Evolutionary conservation across 106 monocot genomes (phyloP), one percentile per base, ranked within the genome.

Genomic region (Hemerocallis citrina): DNA sequence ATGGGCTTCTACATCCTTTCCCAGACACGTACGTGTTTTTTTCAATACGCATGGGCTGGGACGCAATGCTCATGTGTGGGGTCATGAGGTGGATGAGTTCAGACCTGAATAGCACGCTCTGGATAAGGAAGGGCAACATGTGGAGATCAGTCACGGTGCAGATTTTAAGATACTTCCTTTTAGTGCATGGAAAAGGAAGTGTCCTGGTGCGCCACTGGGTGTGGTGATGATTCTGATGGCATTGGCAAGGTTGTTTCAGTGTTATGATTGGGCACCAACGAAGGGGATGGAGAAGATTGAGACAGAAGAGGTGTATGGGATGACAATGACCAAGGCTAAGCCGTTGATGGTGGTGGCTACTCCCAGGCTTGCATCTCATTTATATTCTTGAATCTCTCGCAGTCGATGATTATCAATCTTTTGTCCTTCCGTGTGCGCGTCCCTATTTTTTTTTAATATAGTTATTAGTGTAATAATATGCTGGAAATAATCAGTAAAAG

Each of bases 41-140:
- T 70, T 98, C 63, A 98, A 98, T 72, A 86, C 86, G 0, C 79
- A 90, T 11, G 96, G 66, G 0, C 69, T 98, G 13, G 96, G 90
- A 2, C 62, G 96, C 52, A 90, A 98, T 61, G 43, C 67, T 0
- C 73, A 57, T 38, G 36, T 98, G 4, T 98, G 96, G 96, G 79
- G 70, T 0, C 9, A 44, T 51, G 81, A 77, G 21, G 71, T 84
- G 2, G 76, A 73, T 16, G 74, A 36, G 52, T 98, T 91, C 61
- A 41, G 74, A 39, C 96, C 91, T 12, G 96, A 91, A 74, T 21
- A 91, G 45, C 89, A 90, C 52, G 15, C 59, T 58, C 66, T n/a
- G 32, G 61, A 41, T 17, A 69, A 69, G 16, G 66, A 38, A 16
- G 76, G 66, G 9, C 47, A 58, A 21, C 54, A 73, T 2, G 86